Percentiles rank a stretch among this genome's conserved stretches.
These are phyloP conservation scores for Apiospora pterosperma DNA, from an alignment of 2,329 filamentous ascomycete species.

Conservation along the genomic window DNA sequence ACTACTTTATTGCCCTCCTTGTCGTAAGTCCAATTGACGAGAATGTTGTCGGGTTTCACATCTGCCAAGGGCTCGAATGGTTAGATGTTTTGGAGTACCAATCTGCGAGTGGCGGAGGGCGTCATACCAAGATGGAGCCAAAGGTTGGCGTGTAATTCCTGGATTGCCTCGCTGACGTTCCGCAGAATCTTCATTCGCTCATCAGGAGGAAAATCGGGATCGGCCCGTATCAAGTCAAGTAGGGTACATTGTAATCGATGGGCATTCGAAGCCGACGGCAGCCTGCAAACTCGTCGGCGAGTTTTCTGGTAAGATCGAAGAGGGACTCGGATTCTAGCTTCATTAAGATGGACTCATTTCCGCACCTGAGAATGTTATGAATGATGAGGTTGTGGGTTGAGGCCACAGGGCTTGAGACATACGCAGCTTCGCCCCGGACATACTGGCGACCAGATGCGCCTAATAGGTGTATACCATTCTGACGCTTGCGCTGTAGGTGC, in stretches of 20 bases:
- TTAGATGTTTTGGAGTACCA: constrained; percentile 18
- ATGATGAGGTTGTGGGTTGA: constrained; percentile 9
- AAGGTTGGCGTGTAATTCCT: constrained; percentile 31
- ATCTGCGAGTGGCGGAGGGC: constrained; percentile 12
- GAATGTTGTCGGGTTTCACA: constrained; percentile 36
- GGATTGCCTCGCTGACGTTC: constrained; percentile 28
- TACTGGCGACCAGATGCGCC: constrained; percentile 34
- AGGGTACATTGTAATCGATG: constrained; percentile 31
- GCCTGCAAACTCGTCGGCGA: constrained; percentile 27
- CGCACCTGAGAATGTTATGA: constrained; percentile 22
- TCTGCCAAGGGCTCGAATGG: constrained; percentile 23
- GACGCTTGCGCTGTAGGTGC: constrained; percentile 16
- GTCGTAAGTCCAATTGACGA: constrained; percentile 31
- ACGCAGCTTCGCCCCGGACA: constrained; percentile 27
- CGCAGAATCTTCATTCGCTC: constrained; percentile 31
- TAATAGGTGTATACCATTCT: constrained; percentile 30
- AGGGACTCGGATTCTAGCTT: constrained; percentile 28
- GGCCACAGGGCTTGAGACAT: constrained; percentile 19
- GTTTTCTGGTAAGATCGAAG: constrained; percentile 27
- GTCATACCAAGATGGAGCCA: constrained; percentile 34
- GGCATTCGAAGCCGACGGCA: constrained; percentile 32
- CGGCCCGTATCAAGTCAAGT: constrained; percentile 27
- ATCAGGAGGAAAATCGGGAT: constrained; percentile 24
- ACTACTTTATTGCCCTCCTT: constrained; percentile 27
- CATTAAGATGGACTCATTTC: constrained; percentile 26